Conservation (phyloP, 1,284 basidiomycete species). For the Hemileia vastatrix region DNA sequence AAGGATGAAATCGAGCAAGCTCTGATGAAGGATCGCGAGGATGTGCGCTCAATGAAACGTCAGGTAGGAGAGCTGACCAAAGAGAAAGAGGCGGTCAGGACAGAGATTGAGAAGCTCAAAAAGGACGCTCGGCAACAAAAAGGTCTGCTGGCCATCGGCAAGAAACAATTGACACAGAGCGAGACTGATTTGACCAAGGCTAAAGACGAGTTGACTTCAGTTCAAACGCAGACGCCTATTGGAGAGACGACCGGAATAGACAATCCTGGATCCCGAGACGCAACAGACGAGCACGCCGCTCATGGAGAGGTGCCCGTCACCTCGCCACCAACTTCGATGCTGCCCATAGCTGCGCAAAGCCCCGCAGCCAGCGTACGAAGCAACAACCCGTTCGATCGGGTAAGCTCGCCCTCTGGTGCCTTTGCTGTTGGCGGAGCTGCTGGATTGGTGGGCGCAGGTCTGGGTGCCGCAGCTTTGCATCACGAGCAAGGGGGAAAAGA, state of each 20-base stretch:
- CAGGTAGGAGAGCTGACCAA: slow-evolving; percentile 69
- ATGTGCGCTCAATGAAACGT: slow-evolving; percentile 73
- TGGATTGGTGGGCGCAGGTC: no score
- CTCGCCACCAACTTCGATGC: neutral
- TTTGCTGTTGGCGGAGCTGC: neutral
- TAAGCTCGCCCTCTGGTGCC: neutral
- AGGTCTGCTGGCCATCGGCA: slow-evolving; percentile 82
- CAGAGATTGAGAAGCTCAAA: slow-evolving; percentile 72
- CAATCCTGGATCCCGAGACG: no score
- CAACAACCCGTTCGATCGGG: neutral
- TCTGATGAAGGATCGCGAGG: slow-evolving; percentile 86
- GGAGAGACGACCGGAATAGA: no score
- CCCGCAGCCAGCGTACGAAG: neutral
- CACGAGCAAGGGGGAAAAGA: neutral
- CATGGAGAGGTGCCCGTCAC: neutral
- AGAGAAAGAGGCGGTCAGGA: slow-evolving; percentile 63
- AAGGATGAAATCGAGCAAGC: slow-evolving; percentile 84
- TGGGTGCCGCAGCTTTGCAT: neutral
- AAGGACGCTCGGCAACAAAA: slow-evolving; percentile 95
- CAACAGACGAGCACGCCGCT: neutral
- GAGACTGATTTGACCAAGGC: slow-evolving; percentile 65
- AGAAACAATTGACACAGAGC: slow-evolving; percentile 80
- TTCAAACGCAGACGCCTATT: no score
- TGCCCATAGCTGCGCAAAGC: neutral
- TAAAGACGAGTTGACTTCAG: slow-evolving; percentile 61